Base-by-base conservation (phyloP, 1,139 yeast genomes). In the Kodamaea ohmeri region DNA sequence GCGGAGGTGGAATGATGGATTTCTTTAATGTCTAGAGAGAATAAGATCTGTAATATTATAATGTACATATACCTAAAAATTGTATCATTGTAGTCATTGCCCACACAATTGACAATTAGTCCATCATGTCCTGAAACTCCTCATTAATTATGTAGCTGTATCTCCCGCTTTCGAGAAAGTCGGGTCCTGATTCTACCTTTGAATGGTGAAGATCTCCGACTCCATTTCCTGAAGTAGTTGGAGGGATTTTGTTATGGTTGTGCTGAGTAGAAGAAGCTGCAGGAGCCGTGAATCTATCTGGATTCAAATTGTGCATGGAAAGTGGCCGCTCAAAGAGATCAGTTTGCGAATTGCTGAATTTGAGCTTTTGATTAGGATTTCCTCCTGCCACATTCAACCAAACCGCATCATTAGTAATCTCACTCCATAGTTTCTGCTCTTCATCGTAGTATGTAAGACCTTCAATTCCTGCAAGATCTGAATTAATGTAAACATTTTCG, bases 361-460 rank as follows among this genome's bases (percentile, higher is more conserved):
- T 20, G n/a, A 18, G 26, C 25, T 35, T 8, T 28, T 36, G 28
- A 34, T 50, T 50, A 12, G 53, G 55, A 32, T 48, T 52, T 6
- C 53, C 56, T 15, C 55, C 58, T 7, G 60, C 46, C 11, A 55
- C 55, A 42, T 56, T 60, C 37, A 83, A 58, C 92, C 92, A 83
- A 54, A 72, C 83, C 11, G 94, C 88, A 54, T 78, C 88, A 54
- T 73, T 73, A 2, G 87, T 78, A 45, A 84, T 78, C 50, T 83
- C 87, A 55, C 78, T 78, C 90, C 94, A 80, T 37, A 87, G 58
- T 49, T 83, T 74, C 48, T 77, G 74, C 50, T 83, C 88, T 37
- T 70, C 75, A 34, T 65, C 70, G 24, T 67, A 51, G 41, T 65
- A 66, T 0, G 73, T 63, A 28, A 68, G 56, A 4, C 75, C 76